Conservation (phyloP, 495 filamentous ascomycete species). For the Pseudoneurospora amorphoporcata region DNA sequence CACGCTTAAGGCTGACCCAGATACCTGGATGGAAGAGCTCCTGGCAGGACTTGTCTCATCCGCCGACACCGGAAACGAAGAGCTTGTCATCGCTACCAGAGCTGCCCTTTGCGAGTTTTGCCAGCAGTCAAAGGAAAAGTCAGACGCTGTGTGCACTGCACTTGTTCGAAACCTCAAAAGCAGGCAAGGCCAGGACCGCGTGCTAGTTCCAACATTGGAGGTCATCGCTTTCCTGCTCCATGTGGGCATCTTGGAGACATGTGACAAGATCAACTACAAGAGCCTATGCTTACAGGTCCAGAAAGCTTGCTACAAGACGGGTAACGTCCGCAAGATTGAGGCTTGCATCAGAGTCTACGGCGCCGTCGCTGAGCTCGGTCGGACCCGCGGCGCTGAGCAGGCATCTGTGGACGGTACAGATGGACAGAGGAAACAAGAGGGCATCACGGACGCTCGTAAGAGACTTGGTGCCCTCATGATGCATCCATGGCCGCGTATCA, state of each 20-base stretch:
- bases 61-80: slow-evolving; percentile 74
- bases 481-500: slow-evolving; percentile 38
- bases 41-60: slow-evolving; percentile 72
- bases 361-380: slow-evolving; percentile 37
- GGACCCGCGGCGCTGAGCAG: neutral
- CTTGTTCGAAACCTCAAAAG: slow-evolving; percentile 27
- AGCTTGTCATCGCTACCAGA: slow-evolving; percentile 63
- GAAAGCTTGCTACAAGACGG: slow-evolving; percentile 71
- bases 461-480: slow-evolving; percentile 35
- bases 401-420: slow-evolving; percentile 2
- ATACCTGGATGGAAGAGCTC: slow-evolving; percentile 35
- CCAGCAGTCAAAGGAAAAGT: slow-evolving; percentile 20
- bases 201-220: slow-evolving; percentile 65
- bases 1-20: slow-evolving; percentile 4
- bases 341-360: slow-evolving; percentile 71
- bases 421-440: slow-evolving; percentile 16
- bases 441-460: slow-evolving; percentile 26
- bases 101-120: slow-evolving; percentile 52
- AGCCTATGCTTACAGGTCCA: slow-evolving; percentile 58
- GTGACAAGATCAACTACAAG: slow-evolving; percentile 25
- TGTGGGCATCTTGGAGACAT: slow-evolving; percentile 30
- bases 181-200: slow-evolving; percentile 49
- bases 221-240: slow-evolving; percentile 66
- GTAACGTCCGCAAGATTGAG: slow-evolving; percentile 66
- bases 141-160: slow-evolving; percentile 22